Base-by-base conservation (phyloP, 2,329 filamentous ascomycete genomes). In the Xylaria sp. region DNA sequence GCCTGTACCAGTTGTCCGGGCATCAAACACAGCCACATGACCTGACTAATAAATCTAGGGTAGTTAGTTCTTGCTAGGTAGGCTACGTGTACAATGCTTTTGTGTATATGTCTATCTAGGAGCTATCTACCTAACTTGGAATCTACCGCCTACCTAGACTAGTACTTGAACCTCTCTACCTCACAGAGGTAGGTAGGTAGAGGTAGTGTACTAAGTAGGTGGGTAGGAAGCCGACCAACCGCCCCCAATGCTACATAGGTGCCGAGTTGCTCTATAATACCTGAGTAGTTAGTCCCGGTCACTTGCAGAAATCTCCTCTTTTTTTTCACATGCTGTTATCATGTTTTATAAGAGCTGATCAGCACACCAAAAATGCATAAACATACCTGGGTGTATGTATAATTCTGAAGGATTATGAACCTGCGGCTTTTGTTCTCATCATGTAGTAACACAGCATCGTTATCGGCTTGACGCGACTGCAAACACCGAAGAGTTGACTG, bases 331-430 rank as follows among this genome's bases (percentile, higher is more conserved):
- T 65, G 42, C 58, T 60, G 44, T 16, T 57, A 40, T 65, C 44
- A 54, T 68, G 57, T 44, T 60, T 37, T 61, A 25, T 25, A 53
- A 47, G 58, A 51, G 44, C 57, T 44, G 64, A 68, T 65, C 66
- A 68, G 42, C 61, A 59, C 27, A 40, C 37, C 32, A 35, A 42
- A 29, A 44, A 18, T 42, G 47, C 50, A 40, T 32, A 29, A 51
- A 37, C 47, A 27, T 35, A 8, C 51, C 51, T 27, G 21, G 23
- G 42, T 51, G 51, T 55, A 23, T 60, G 6, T 35, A 35, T 35
- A 35, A 35, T 35, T 35, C 2, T 6, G 32, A 35, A 35, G 4
- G 8, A 35, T 35, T 51, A 21, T 29, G 5, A 51, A 6, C 25
- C 27, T 4, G 25, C 48, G 9, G 16, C n/a, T 64, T 40, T 47